Percentiles rank a stretch among this genome's conserved stretches.
phyloP scores from a whole-genome alignment of 768 basidiomycete species.

The Collybiopsis confluens region DNA sequence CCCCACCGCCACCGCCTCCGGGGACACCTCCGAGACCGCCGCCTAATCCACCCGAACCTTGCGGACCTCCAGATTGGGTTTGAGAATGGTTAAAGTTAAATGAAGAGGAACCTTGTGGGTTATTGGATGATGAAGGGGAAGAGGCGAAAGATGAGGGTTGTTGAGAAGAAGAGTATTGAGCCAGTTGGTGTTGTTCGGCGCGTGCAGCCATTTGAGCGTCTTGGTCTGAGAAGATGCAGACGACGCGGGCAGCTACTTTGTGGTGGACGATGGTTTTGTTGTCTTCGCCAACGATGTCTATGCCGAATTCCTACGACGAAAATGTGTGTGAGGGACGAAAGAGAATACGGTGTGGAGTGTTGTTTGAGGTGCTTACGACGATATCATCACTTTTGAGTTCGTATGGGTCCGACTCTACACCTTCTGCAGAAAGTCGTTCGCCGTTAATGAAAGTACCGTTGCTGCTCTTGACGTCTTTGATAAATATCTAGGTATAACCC shows the following conservation, averaged over 20 bases:
- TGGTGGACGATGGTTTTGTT: conserved; percentile 98
- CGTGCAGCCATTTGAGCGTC: conserved; percentile 76
- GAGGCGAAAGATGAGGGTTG: not conserved
- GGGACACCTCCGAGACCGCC: too few relatives aligned
- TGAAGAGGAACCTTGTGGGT: conserved; percentile 58
- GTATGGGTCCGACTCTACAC: conserved; percentile 86
- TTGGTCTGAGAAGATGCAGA: conserved; percentile 82
- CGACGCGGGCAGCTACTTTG: conserved; percentile 93
- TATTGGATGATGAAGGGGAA: conserved; percentile 33
- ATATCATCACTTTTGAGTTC: conserved; percentile 95
- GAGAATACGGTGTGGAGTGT: too few relatives aligned
- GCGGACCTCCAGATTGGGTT: too few relatives aligned
- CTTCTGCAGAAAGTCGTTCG: conserved; percentile 85
- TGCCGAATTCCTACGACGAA: conserved; percentile 99
- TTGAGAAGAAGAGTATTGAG: conserved; percentile 2
- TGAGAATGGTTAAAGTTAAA: too few relatives aligned
- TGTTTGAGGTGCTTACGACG: too few relatives aligned
- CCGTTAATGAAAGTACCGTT: conserved; percentile 99
- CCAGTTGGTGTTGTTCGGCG: conserved; percentile 48
- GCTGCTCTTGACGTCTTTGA: conserved; percentile 97
- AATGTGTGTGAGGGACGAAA: too few relatives aligned
- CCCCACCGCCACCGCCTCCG: too few relatives aligned
- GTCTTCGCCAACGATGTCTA: conserved; percentile 98
- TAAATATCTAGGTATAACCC: conserved; percentile 89
- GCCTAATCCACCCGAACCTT: too few relatives aligned